Evolutionary conservation across 257 asterid genomes (phyloP).

Genomic region (Ophiorrhiza pumila): DNA sequence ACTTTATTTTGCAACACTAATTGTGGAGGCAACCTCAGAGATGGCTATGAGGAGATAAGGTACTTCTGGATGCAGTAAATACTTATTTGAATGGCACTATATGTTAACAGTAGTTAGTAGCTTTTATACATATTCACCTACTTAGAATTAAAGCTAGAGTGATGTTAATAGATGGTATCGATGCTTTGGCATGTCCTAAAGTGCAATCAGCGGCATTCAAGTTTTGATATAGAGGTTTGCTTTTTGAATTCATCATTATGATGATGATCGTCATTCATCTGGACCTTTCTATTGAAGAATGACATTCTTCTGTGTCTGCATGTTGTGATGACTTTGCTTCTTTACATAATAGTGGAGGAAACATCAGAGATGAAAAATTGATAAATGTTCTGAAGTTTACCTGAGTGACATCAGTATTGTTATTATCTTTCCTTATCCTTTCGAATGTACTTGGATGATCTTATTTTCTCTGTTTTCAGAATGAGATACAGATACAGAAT

Average conservation of each 20-base stretch:
- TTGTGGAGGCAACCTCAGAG: neutral
- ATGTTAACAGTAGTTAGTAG: neutral
- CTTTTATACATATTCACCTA: neutral
- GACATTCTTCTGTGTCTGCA: neutral
- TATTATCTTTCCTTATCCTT: conserved; percentile 10
- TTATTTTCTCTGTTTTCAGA: conserved; percentile 50
- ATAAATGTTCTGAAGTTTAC: neutral
- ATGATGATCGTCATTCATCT: neutral
- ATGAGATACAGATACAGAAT: conserved; percentile 86
- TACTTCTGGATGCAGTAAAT: neutral
- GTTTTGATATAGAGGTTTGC: neutral
- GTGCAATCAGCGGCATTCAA: neutral
- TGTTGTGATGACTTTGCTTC: neutral
- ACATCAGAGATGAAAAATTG: neutral
- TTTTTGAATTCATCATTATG: neutral
- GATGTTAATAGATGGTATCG: neutral
- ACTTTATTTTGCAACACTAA: too few species aligned
- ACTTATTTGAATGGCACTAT: neutral
- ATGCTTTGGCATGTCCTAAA: neutral
- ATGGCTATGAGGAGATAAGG: neutral
- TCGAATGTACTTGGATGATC: neutral
- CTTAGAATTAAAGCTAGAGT: neutral
- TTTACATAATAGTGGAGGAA: neutral
- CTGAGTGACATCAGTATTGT: neutral
- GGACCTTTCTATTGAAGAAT: neutral